A percentile compares a stretch with the other conserved stretches of the same genome.
Evolutionary conservation across 1,284 basidiomycete species (phyloP).

Genomic region (Abortiporus biennis): DNA sequence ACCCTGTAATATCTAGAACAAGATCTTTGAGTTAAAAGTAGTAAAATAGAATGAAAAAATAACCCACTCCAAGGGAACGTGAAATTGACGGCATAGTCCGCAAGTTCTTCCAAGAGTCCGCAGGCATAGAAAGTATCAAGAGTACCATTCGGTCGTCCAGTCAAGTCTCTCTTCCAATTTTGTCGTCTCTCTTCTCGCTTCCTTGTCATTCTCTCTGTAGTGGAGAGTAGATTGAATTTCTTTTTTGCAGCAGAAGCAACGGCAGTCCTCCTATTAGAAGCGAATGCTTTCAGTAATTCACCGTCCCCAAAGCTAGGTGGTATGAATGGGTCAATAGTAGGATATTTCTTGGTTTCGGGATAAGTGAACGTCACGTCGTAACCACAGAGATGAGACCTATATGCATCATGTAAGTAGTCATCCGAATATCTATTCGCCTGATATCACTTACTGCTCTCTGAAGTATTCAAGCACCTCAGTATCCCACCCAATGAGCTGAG

Average conservation of each 20-base stretch:
- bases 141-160: slow-evolving; percentile 15
- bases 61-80: slow-evolving; percentile 21
- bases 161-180: slow-evolving; percentile 16
- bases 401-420: neutral
- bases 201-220: too few species aligned
- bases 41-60: neutral
- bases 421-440: neutral
- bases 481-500: slow-evolving; percentile 69
- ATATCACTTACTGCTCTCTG: slow-evolving; percentile 50
- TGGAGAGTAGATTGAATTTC: too few species aligned
- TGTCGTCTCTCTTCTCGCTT: slow-evolving; percentile 4
- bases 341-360: slow-evolving; percentile 47
- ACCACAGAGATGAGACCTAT: slow-evolving; percentile 27
- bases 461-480: slow-evolving; percentile 60
- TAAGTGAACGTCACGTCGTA: slow-evolving; percentile 61
- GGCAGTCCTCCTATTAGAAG: too few species aligned
- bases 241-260: too few species aligned
- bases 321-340: slow-evolving; percentile 20
- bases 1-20: slow-evolving; percentile 6
- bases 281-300: too few species aligned
- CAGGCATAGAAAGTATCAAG: slow-evolving; percentile 27
- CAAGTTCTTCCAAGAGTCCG: slow-evolving; percentile 20
- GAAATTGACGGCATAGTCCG: slow-evolving; percentile 26
- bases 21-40: neutral
- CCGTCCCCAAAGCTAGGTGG: neutral